Evolutionary conservation across 352 stramenopile species (phyloP), one percentile per base, ranked within the genome.

Genomic region (Phytophthora syringae): DNA sequence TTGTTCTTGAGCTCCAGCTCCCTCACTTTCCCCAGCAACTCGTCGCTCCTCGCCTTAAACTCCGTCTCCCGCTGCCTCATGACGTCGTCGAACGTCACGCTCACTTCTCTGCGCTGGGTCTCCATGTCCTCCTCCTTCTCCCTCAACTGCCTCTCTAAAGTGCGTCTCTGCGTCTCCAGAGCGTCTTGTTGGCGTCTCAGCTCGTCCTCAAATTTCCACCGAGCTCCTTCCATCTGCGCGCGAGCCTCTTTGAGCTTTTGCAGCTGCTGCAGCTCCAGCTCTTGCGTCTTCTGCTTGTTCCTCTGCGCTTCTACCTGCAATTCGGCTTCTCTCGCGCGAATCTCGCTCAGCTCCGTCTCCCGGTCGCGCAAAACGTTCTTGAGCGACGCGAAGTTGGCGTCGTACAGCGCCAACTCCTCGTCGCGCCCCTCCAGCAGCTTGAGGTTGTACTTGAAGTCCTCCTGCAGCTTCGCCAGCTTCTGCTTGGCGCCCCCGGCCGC

Each of bases 391-490:
- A 97, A 92, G 56, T 92, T 92, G 36, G 77, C 77, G 63, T 98
- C 91, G 74, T 97, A 97, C 27, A 92, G 70, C 40, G 80, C 79
- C 21, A 98, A 77, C 66, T 98, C 91, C 56, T 95, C 88, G 61
- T 98, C 91, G 30, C 91, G 84, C n/a, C 89, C 90, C 56, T 96
- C 91, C 10, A 97, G 74, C 9, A 98, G 70, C 77, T 95, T 95
- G 42, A 98, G 74, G 62, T 98, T 97, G 77, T 97, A 97, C 67
- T 95, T 92, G 81, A 97, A 98, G 69, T 98, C 92, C 52, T 97
- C 90, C 60, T 96, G 89, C 24, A 98, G 70, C 61, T 97, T 96
- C 59, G 52, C 72, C 16, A 97, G 86, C 68, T 90, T 86, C 53
- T 89, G 74, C 67, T 89, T 93, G 65, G 86, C 85, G 10, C 69